Evolutionary conservation across 768 basidiomycete genomes (phyloP).

Genomic region (Collybia sordida): DNA sequence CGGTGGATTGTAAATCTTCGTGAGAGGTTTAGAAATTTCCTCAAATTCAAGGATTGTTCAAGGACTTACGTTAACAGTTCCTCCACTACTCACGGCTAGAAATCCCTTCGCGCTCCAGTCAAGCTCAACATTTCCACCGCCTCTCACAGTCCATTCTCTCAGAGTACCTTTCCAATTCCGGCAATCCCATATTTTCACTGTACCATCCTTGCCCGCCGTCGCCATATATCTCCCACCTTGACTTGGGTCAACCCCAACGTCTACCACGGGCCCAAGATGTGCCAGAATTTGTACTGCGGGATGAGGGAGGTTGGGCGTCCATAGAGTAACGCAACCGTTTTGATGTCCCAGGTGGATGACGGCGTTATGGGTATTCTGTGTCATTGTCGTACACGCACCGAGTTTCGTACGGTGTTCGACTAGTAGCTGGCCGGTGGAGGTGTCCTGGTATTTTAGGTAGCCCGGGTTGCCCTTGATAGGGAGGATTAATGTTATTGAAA

Average conservation of each 20-base stretch:
- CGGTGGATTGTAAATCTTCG: constrained; percentile 71
- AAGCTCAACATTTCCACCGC: constrained; percentile 60
- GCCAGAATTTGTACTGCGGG: constrained; percentile 91
- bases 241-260: constrained; percentile 82
- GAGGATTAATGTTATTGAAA: neutral
- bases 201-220: constrained; percentile 84
- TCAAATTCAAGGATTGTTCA: neutral
- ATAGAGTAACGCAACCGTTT: constrained; percentile 93
- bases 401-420: constrained; percentile 89
- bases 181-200: constrained; percentile 95
- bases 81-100: constrained; percentile 79
- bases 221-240: constrained; percentile 89
- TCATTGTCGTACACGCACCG: constrained; percentile 80
- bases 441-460: constrained; percentile 95
- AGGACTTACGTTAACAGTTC: constrained; percentile 74
- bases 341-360: constrained; percentile 94
- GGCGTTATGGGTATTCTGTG: constrained; percentile 91
- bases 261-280: constrained; percentile 83
- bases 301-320: constrained; percentile 93
- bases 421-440: constrained; percentile 86
- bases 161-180: constrained; percentile 92
- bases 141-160: constrained; percentile 70
- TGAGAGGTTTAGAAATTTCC: constrained; percentile 4
- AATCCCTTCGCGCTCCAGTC: constrained; percentile 88
- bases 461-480: constrained; percentile 74